A percentile compares a stretch with the other conserved stretches of the same genome.
phyloP scores from a whole-genome alignment of 768 basidiomycete species.

The Fistulinella prunicolor region DNA sequence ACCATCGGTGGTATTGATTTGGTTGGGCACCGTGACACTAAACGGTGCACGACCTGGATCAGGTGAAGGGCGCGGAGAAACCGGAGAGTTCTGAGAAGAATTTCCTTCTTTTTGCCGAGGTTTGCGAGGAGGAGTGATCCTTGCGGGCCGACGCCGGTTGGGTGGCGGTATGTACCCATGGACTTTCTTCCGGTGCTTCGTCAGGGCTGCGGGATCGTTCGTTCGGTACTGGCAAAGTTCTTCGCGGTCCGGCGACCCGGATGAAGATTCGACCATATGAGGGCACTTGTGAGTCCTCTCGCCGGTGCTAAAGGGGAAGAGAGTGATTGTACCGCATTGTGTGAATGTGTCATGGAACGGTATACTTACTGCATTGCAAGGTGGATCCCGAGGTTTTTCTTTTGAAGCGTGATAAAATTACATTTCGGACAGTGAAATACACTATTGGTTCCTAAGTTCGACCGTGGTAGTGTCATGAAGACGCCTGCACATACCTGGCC shows the following conservation, averaged over 20 bases:
- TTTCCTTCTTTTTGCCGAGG: neutral
- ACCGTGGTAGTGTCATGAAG: neutral
- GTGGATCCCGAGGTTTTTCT: conserved; percentile 22
- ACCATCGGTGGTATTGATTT: neutral
- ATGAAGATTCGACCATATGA: neutral
- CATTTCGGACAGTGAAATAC: conserved; percentile 15
- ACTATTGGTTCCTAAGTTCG: neutral
- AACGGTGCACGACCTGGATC: neutral
- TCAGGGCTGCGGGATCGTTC: conserved; percentile 23
- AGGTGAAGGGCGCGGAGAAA: neutral
- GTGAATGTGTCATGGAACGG: neutral
- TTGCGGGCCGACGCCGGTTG: neutral
- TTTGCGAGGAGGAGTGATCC: neutral
- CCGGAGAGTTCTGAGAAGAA: too few relatives aligned
- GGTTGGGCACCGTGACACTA: neutral
- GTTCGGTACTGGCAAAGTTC: conserved; percentile 19
- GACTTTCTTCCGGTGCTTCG: conserved; percentile 23
- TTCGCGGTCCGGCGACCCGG: neutral
- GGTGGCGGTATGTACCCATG: conserved; percentile 20
- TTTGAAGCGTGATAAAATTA: conserved; percentile 15
- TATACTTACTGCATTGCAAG: conserved; percentile 16
- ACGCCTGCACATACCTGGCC: neutral
- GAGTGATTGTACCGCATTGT: neutral
- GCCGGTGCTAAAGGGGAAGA: conserved; percentile 17
- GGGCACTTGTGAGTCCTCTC: conserved; percentile 13